Evolutionary conservation across 2,329 filamentous ascomycete species (phyloP).

Genomic region (Cadophora gregata): DNA sequence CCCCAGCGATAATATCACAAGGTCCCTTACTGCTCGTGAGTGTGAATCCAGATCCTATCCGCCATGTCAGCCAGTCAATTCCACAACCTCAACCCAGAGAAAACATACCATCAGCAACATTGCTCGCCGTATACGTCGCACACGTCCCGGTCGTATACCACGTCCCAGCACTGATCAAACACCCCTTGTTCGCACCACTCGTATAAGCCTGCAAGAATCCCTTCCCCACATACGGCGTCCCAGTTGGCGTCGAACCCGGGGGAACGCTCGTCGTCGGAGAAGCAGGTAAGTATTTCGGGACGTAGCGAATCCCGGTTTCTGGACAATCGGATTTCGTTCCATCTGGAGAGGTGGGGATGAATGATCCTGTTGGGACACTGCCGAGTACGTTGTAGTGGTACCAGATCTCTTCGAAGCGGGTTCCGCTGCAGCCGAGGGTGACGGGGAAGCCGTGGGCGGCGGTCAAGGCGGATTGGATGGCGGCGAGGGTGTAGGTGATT

Average conservation of each 20-base stretch:
- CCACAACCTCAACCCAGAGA: background rate
- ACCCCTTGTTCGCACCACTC: conserved; percentile 58
- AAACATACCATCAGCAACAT: conserved; percentile 51
- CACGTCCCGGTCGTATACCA: conserved; percentile 74
- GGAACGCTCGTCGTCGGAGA: conserved; percentile 54
- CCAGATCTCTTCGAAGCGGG: conserved; percentile 57
- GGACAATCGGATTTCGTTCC: conserved; percentile 55
- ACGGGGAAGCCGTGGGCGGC: conserved; percentile 52
- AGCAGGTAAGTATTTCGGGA: conserved; percentile 56
- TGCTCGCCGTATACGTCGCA: conserved; percentile 65
- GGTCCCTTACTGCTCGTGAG: conserved; percentile 62
- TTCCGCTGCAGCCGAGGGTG: conserved; percentile 51
- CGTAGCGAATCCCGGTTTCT: conserved; percentile 55
- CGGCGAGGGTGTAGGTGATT: conserved; percentile 50
- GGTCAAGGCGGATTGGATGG: conserved; percentile 51
- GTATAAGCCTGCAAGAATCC: conserved; percentile 65
- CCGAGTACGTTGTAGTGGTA: conserved; percentile 60
- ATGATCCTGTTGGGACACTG: conserved; percentile 55
- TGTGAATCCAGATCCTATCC: conserved; percentile 47
- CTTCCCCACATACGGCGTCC: conserved; percentile 51
- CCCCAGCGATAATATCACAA: conserved; percentile 61
- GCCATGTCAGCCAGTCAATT: background rate
- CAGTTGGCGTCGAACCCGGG: conserved; percentile 43
- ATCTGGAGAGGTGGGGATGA: conserved; percentile 48
- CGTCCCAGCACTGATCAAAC: conserved; percentile 68